Evolutionary conservation across 2,329 filamentous ascomycete genomes (phyloP).

Genomic region (Ustulina deusta): DNA sequence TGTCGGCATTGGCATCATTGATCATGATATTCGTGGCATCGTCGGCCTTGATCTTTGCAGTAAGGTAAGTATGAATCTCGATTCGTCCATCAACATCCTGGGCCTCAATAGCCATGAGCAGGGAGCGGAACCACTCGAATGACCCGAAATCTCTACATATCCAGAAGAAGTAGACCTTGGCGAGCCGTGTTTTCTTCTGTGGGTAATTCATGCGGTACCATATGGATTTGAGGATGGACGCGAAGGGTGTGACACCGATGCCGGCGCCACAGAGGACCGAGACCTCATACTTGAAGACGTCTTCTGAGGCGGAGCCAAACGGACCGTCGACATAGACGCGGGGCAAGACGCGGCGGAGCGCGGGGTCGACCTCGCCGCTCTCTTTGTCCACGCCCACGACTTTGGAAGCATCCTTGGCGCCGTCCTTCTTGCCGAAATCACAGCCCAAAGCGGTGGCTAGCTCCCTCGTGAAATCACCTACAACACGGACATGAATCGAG

Average conservation of each 20-base stretch:
- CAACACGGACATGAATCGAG: conserved; percentile 84
- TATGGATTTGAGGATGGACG: conserved; percentile 88
- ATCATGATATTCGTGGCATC: conserved; percentile 94
- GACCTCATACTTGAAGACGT: conserved; percentile 90
- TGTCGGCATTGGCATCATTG: conserved; percentile 86
- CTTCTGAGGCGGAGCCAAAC: conserved; percentile 87
- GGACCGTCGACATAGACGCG: conserved; percentile 86
- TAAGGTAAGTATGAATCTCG: conserved; percentile 90
- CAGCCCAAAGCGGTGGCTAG: conserved; percentile 80
- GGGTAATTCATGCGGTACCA: conserved; percentile 95
- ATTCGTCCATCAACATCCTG: conserved; percentile 87
- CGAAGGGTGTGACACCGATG: conserved; percentile 88
- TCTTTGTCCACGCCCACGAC: conserved; percentile 76
- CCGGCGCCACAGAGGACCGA: conserved; percentile 83
- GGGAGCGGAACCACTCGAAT: conserved; percentile 89
- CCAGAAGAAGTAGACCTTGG: conserved; percentile 95
- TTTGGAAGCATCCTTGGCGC: conserved; percentile 65
- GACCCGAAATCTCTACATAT: conserved; percentile 88
- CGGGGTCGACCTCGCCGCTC: conserved; percentile 73
- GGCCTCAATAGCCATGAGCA: conserved; percentile 85
- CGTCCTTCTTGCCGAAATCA: conserved; percentile 71
- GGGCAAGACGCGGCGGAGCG: conserved; percentile 78
- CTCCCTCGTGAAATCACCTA: conserved; percentile 82
- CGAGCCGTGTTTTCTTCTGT: conserved; percentile 79
- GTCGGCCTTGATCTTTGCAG: conserved; percentile 86